Base-by-base conservation (phyloP, 495 filamentous ascomycete genomes). In the Daldinia loculata region DNA sequence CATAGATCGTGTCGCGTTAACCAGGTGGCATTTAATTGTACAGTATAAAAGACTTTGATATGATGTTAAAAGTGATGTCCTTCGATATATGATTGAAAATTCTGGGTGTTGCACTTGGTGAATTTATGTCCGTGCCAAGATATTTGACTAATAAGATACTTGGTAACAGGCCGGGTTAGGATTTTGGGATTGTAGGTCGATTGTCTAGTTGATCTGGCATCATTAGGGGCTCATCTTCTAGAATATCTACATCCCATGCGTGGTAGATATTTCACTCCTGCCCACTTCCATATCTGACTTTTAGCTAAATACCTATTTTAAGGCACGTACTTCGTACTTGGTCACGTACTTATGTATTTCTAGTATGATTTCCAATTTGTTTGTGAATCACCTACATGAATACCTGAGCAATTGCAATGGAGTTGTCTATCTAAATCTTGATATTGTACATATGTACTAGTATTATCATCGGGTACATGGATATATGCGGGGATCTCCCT, bases 21-120 rank as follows among this genome's bases (percentile, higher is more conserved):
- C 50, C 30, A 53, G 50, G 50, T 53, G 50, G 27, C 27, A 53
- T 29, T 53, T 53, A 53, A 53, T 53, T 30, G 50, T 53, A 53
- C 50, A 29, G 50, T 53, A 30, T 17, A 30, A 27, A 51, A 53
- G 27, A 14, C 19, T 48, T 48, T 24, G 43, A 22, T 11, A 48
- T 24, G 43, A 48, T 48, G 43, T 48, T 48, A 48, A 22, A 22
- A 48, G 43, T 48, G 50, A 53, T 30, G 26, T 24, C 22, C 27
- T 34, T 34, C 9, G 17, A 24, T 48, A 48, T 4, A 24, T 14
- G 19, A 14, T 48, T 24, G 17, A 48, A 48, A 48, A 48, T 9
- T 3, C 19, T 22, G 8, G 3, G 17, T 22, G 9, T 48, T 48
- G 9, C 19, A 24, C 43, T 9, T 48, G 8, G 3, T 48, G 43